A percentile compares a stretch with the other conserved stretches of the same genome.
phyloP scores from a whole-genome alignment of 1,284 basidiomycete species.

The Sporisorium iseilematis-ciliati region DNA sequence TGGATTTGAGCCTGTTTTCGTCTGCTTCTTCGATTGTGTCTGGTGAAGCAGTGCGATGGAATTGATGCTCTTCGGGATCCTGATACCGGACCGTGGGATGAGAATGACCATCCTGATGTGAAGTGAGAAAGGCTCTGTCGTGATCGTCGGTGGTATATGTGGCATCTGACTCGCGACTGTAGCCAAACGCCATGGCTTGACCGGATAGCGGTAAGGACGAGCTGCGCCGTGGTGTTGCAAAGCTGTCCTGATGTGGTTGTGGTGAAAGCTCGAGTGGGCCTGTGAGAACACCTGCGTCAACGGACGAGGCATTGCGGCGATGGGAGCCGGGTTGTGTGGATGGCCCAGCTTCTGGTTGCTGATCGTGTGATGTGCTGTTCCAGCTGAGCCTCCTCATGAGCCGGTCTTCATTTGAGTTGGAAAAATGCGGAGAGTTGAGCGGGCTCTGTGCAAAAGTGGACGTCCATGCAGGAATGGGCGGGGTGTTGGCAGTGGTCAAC shows the following conservation, averaged over 20 bases:
- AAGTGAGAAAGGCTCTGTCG: conserved; percentile 42
- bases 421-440: conserved; percentile 20
- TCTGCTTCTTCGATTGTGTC: conserved; percentile 38
- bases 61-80: conserved; percentile 12
- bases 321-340: conserved; percentile 13
- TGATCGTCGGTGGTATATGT: conserved; percentile 32
- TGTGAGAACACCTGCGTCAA: conserved; percentile 40
- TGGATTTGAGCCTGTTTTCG: conserved; percentile 28
- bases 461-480: conserved; percentile 19
- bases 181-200: conserved; percentile 17
- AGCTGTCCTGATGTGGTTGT: neutral
- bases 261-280: conserved; percentile 38
- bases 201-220: conserved; percentile 22
- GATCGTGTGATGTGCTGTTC: conserved; percentile 10
- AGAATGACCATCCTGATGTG: conserved; percentile 17
- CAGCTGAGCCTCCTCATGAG: conserved; percentile 47
- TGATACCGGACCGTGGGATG: conserved; percentile 17
- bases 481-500: conserved; percentile 10
- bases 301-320: conserved; percentile 31
- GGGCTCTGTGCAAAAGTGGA: conserved; percentile 22
- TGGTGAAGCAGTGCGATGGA: conserved; percentile 37
- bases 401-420: conserved; percentile 33
- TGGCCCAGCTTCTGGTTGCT: neutral
- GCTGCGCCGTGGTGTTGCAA: conserved; percentile 19
- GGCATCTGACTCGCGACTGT: conserved; percentile 30